Base-by-base conservation (phyloP, 768 basidiomycete genomes). In the Psilocybe subaeruginosa region DNA sequence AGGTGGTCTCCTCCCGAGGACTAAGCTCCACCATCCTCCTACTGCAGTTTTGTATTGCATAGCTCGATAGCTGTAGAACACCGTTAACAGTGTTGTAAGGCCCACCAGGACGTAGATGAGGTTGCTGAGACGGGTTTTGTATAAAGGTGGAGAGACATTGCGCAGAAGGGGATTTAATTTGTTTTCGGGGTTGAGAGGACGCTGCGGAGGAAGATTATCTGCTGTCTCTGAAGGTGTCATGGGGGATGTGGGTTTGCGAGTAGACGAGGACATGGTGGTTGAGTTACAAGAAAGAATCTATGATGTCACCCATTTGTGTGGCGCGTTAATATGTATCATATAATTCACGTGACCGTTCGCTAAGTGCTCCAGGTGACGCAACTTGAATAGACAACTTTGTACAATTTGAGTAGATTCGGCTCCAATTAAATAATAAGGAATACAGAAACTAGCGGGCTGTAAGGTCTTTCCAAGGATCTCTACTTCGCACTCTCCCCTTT, bases 11-110 rank as follows among this genome's bases (percentile, higher is more conserved):
- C 70, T 71, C 3, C 83, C 81, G 4, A 83, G 61, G 0, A 78
- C 76, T 8, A 83, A 66, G 59, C 80, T 83, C 85, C 87, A 87
- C 88, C 87, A 87, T 7, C 85, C 85, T 0, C 84, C 84, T 9
- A 81, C 83, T 9, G 84, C 79, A 0, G 76, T 72, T 66, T 82
- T 82, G 76, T 79, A 82, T 62, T 85, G 76, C 14, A 81, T 45
- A 3, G 77, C 51, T 6, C 82, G 77, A 62, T 83, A 89, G 3
- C 79, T 66, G 69, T 87, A 88, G 71, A 82, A 86, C 4, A 73
- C 78, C 17, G 76, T 68, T 19, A 86, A 65, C 12, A 85, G 66
- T 2, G 79, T 65, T 12, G 77, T 76, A 49, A 81, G 62, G 8
- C 78, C 43, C 29, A 79, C 69, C 54, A 88, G 66, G 54, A 76